Evolutionary conservation across 2,329 filamentous ascomycete genomes (phyloP), one percentile per base, ranked within the genome.

Genomic region (Penicillium sp.): DNA sequence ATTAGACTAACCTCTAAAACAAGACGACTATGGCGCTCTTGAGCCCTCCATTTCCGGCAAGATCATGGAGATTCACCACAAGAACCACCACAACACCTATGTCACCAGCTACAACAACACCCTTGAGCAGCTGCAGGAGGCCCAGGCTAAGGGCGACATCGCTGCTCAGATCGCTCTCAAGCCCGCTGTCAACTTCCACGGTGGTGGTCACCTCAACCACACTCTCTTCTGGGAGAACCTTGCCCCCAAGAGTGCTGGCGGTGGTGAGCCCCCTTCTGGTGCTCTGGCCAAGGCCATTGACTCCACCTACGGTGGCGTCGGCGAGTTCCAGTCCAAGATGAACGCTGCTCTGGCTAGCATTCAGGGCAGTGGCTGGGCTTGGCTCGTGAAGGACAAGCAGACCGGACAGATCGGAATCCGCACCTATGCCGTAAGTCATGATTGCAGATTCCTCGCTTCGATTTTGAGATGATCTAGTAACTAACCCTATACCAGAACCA

Each of bases 1-100:
- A 2, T 27, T 27, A 23, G 21, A 45, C 58, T 65, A 46, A 64
- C 45, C 25, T 33, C 16, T 11, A 36, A 33, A 27, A 16, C 13
- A 65, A 96, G 93, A 97, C 75, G 94, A 97, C 83, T 99, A 97
- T 77, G 91, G 89, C 73, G 94, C 92, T 51, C 91, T 99, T 69
- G 94, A 99, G 81, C 85, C 84, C 65, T 76, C 83, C 72, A 84
- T 96, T 80, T 92, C 89, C 48, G 89, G 89, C 75, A 86, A 94
- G 79, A 96, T 96, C 81, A 96, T 96, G 92, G 90, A 96, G 81
- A 85, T 96, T 45, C 92, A 96, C 83, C 90, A 96, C 85, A 87
- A 85, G 79, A 93, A 92, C 79, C 92, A 96, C 83, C 92, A 96
- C 82, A 87, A 93, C 78, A 92, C 92, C 70, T 96, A 96, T 76